phyloP scores from a whole-genome alignment of 2,329 filamentous ascomycete genomes.

The Stachybotrys elegans region DNA sequence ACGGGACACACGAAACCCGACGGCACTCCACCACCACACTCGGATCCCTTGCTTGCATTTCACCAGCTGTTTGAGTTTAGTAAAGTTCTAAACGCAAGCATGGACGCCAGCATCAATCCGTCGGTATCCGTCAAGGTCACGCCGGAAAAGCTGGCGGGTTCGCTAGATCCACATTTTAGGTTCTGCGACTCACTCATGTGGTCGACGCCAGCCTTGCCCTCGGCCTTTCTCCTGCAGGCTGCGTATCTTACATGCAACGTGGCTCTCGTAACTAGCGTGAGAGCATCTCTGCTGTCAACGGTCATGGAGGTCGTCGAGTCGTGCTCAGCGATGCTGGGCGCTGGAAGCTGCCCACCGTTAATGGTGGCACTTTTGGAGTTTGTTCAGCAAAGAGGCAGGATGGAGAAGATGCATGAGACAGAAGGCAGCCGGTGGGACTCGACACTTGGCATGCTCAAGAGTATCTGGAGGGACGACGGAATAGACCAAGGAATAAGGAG shows the following conservation, averaged over 20 bases:
- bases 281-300: slow-evolving; percentile 29
- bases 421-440: slow-evolving; percentile 27
- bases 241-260: slow-evolving; percentile 32
- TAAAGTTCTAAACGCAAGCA: slow-evolving; percentile 23
- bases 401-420: slow-evolving; percentile 24
- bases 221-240: slow-evolving; percentile 30
- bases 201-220: slow-evolving; percentile 26
- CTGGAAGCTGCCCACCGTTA: slow-evolving; percentile 27
- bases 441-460: slow-evolving; percentile 18
- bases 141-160: slow-evolving; percentile 25
- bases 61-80: slow-evolving; percentile 36
- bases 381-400: slow-evolving; percentile 23
- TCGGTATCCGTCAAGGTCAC: slow-evolving; percentile 8
- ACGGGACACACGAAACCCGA: slow-evolving; percentile 2
- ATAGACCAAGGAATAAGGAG: not conserved
- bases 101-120: slow-evolving; percentile 14
- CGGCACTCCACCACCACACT: slow-evolving; percentile 8
- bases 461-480: slow-evolving; percentile 18
- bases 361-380: slow-evolving; percentile 29
- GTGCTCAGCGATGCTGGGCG: slow-evolving; percentile 25
- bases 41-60: slow-evolving; percentile 34
- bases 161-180: slow-evolving; percentile 26
- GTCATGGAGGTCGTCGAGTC: slow-evolving; percentile 30
- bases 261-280: slow-evolving; percentile 23
- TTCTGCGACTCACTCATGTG: slow-evolving; percentile 34